phyloP scores from a whole-genome alignment of 1,284 basidiomycete species.

The Ceratobasidium sp. region DNA sequence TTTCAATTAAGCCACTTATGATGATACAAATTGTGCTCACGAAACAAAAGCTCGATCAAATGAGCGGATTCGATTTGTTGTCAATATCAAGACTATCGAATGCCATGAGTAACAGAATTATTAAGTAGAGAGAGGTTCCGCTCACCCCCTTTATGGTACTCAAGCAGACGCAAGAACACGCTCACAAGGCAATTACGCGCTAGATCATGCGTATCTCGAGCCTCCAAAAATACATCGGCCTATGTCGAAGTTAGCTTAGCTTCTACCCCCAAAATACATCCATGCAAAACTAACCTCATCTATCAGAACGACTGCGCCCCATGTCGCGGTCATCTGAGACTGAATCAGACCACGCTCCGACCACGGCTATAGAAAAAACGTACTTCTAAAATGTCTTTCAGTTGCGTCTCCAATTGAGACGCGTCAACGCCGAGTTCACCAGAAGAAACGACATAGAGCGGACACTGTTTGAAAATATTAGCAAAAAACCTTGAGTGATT shows the following conservation, averaged over 20 bases:
- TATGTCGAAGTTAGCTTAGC: no score
- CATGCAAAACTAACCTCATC: no score
- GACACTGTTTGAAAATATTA: constrained; percentile 34
- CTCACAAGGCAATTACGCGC: constrained; percentile 52
- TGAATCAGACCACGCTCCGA: no score
- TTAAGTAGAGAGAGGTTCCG: no score
- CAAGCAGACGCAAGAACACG: constrained; percentile 49
- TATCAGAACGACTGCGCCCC: constrained; percentile 45
- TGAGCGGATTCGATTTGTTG: constrained; percentile 51
- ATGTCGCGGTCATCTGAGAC: no score
- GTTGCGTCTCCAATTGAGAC: constrained; percentile 30
- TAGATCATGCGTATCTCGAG: constrained; percentile 45
- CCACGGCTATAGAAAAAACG: no score
- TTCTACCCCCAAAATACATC: no score
- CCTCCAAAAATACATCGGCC: constrained; percentile 47
- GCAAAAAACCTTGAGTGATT: no score
- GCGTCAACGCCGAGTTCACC: constrained; percentile 48
- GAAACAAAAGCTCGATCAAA: constrained; percentile 65
- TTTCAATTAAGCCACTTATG: no score
- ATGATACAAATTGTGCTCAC: neutral
- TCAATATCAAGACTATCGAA: constrained; percentile 50
- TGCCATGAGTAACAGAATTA: neutral
- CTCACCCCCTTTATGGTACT: constrained; percentile 49
- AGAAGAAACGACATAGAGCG: constrained; percentile 44
- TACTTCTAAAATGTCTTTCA: constrained; percentile 41